Evolutionary conservation across 1,139 yeast species (phyloP).

Genomic region (Zygosaccharomyces pseudobailii): DNA sequence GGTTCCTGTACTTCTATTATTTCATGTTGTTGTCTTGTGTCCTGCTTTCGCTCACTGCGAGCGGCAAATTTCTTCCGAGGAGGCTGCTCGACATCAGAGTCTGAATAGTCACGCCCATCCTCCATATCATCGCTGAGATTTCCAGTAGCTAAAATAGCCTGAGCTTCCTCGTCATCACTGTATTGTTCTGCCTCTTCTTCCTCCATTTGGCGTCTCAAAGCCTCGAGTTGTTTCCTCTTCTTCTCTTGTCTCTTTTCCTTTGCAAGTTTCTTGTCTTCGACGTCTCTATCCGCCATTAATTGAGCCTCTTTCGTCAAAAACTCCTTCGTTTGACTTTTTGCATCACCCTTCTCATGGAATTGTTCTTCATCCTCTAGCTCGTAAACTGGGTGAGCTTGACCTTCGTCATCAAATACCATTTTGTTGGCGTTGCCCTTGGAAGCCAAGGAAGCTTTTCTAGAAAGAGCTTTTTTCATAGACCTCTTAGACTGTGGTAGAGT

Average conservation of each 20-base stretch:
- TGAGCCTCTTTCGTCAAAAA: slow-evolving; percentile 64
- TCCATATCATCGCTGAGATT: slow-evolving; percentile 39
- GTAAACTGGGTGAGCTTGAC: slow-evolving; percentile 82
- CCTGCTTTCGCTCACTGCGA: slow-evolving; percentile 24
- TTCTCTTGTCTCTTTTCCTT: slow-evolving; percentile 78
- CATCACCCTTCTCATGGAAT: slow-evolving; percentile 73
- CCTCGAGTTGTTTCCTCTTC: slow-evolving; percentile 83
- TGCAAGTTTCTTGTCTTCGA: slow-evolving; percentile 76
- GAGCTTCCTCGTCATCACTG: slow-evolving; percentile 30
- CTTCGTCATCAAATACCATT: slow-evolving; percentile 88
- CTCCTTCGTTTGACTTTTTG: slow-evolving; percentile 58
- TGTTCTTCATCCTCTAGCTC: slow-evolving; percentile 89
- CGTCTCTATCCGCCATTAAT: slow-evolving; percentile 67
- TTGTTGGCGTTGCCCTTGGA: slow-evolving; percentile 69
- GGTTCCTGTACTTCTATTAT: slow-evolving; percentile 81
- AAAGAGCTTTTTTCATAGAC: slow-evolving; percentile 80
- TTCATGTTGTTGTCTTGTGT: slow-evolving; percentile 31
- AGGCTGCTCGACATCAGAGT: slow-evolving; percentile 28
- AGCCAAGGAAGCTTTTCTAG: slow-evolving; percentile 73
- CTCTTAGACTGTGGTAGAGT: slow-evolving; percentile 71
- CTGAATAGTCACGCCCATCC: slow-evolving; percentile 34
- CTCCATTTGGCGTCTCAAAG: slow-evolving; percentile 55
- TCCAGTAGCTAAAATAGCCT: slow-evolving; percentile 32
- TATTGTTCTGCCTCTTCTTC: slow-evolving; percentile 33
- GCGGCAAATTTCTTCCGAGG: slow-evolving; percentile 41